These are phyloP conservation scores for Colletotrichum spinosum DNA, from an alignment of 2,329 filamentous ascomycete genomes.

Conservation along the genomic window DNA sequence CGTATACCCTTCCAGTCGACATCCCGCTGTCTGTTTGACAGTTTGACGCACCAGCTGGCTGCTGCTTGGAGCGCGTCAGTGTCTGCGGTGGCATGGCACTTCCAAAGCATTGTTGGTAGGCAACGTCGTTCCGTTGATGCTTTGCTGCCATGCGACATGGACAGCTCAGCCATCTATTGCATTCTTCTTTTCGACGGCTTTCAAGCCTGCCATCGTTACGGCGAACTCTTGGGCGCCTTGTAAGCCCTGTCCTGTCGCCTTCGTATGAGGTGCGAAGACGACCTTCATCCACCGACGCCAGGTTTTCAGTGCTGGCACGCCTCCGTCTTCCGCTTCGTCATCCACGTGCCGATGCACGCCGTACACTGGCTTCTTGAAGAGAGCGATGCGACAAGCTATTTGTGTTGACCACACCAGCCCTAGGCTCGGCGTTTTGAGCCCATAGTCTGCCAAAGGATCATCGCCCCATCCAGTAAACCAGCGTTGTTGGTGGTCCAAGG, in stretches of 20 bases:
- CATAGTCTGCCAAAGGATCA: slow-evolving; percentile 58
- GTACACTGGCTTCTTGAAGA: slow-evolving; percentile 77
- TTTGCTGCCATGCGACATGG: too few species aligned
- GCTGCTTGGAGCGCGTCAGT: too few species aligned
- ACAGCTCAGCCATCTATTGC: slow-evolving; percentile 5
- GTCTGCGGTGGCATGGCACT: too few species aligned
- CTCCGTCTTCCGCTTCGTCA: slow-evolving; percentile 55
- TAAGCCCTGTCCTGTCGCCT: slow-evolving; percentile 60
- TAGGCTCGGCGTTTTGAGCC: slow-evolving; percentile 84
- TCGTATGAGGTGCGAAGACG: slow-evolving; percentile 86
- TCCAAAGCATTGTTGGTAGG: too few species aligned
- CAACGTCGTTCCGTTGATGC: too few species aligned
- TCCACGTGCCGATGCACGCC: slow-evolving; percentile 48
- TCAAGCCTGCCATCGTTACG: slow-evolving; percentile 75
- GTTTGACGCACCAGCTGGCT: too few species aligned
- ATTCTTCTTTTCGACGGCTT: slow-evolving; percentile 44
- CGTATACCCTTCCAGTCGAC: too few species aligned
- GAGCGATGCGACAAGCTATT: slow-evolving; percentile 82
- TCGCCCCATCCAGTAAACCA: slow-evolving; percentile 98
- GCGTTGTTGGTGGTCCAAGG: slow-evolving; percentile 88
- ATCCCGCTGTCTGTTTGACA: too few species aligned
- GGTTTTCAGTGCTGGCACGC: slow-evolving; percentile 60
- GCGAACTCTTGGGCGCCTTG: slow-evolving; percentile 76
- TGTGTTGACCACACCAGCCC: slow-evolving; percentile 94
- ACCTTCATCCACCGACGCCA: slow-evolving; percentile 88